Percentiles rank a stretch among this genome's conserved stretches.
Conservation (phyloP, 768 basidiomycete species). For the Mycena floridula region DNA sequence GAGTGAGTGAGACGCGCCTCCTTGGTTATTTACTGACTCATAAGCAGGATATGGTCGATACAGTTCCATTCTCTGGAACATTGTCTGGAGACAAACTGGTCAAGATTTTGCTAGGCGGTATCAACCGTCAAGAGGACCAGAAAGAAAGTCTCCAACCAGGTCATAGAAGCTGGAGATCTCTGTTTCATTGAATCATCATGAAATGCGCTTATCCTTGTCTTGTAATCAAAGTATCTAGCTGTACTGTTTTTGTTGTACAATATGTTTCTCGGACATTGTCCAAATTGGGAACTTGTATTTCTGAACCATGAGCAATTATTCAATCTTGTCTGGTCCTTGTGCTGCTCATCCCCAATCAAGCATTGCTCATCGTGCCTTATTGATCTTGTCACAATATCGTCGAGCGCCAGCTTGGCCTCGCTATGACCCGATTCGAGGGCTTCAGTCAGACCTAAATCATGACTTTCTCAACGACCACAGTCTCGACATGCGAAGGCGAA, state of each 20-base stretch:
- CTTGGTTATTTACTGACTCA: neutral
- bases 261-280: too few species aligned
- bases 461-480: conserved; percentile 35
- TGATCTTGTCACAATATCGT: conserved; percentile 38
- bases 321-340: neutral
- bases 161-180: too few species aligned
- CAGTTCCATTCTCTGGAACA: conserved; percentile 43
- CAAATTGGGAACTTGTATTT: too few species aligned
- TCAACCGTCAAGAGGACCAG: too few species aligned
- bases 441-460: conserved; percentile 32
- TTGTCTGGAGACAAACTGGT: conserved; percentile 44
- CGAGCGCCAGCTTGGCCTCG: conserved; percentile 26
- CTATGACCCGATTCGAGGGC: conserved; percentile 30
- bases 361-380: too few species aligned
- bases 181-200: too few species aligned
- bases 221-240: too few species aligned
- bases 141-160: too few species aligned
- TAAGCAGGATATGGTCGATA: conserved; percentile 64
- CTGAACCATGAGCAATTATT: too few species aligned
- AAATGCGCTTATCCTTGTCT: too few species aligned
- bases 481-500: conserved; percentile 36
- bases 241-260: too few species aligned
- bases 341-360: conserved; percentile 40
- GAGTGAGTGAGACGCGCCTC: conserved; percentile 26
- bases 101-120: conserved; percentile 62